phyloP scores from a whole-genome alignment of 352 stramenopile species.

The Pelagophyceae sp. region DNA sequence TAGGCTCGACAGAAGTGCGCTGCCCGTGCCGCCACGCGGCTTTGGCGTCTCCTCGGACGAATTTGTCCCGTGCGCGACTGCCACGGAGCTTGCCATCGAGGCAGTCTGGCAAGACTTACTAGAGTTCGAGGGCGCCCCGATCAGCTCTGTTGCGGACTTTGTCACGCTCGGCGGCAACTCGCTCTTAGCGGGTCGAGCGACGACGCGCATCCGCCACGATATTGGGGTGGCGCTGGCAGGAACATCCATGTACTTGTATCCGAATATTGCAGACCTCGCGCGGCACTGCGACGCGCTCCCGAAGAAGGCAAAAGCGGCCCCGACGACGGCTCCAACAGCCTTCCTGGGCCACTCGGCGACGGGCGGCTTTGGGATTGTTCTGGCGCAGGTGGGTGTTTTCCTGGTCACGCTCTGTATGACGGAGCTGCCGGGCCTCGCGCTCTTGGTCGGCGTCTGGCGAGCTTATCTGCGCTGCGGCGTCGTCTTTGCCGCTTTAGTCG shows the following conservation, averaged over 20 bases:
- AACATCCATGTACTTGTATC: constrained; percentile 4
- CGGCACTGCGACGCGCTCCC: not conserved
- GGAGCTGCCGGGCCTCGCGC: not conserved
- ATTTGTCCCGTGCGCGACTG: not conserved
- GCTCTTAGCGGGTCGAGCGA: not conserved
- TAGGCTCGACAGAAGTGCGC: too few species aligned
- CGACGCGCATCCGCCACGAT: not conserved
- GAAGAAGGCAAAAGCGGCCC: too few species aligned
- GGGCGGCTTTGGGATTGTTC: not conserved
- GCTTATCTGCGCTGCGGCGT: not conserved
- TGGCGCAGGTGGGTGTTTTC: not conserved
- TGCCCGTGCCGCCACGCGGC: not conserved
- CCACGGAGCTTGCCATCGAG: not conserved
- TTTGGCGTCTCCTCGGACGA: not conserved
- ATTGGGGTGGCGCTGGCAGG: not conserved
- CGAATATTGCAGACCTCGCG: not conserved
- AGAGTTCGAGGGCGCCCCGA: not conserved
- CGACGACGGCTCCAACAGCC: too few species aligned
- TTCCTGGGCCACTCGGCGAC: constrained; percentile 3
- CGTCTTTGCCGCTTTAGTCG: not conserved
- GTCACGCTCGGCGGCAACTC: constrained; percentile 11
- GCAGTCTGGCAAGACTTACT: not conserved
- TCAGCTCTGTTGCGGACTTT: constrained; percentile 12
- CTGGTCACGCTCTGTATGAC: not conserved
- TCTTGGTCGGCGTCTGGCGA: not conserved